phyloP scores from a whole-genome alignment of 345 rosid species.

The Acer campestre region DNA sequence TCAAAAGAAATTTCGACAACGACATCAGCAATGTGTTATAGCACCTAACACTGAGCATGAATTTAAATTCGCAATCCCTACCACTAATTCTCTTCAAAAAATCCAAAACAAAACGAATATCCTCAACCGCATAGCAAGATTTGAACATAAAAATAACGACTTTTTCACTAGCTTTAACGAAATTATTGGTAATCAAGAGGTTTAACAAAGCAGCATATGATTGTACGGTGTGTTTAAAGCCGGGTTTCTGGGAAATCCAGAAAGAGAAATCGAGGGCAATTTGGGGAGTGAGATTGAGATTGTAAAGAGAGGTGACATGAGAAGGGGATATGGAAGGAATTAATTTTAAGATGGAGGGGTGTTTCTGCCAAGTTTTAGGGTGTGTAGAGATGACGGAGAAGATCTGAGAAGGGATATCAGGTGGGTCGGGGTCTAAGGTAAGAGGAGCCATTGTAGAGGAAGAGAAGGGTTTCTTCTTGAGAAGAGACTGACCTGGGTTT shows the following conservation, averaged over 20 bases:
- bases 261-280: conserved; percentile 56
- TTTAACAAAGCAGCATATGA: conserved; percentile 50
- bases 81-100: conserved; percentile 44
- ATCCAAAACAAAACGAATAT: conserved; percentile 39
- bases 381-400: conserved; percentile 49
- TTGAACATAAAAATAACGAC: conserved; percentile 53
- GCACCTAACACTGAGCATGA: conserved; percentile 52
- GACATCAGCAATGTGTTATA: conserved; percentile 65
- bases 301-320: conserved; percentile 49
- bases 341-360: conserved; percentile 40
- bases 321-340: conserved; percentile 48
- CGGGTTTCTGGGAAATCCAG: conserved; percentile 47
- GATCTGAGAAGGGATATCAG: conserved; percentile 41
- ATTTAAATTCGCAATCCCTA: conserved; percentile 35
- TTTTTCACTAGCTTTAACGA: conserved; percentile 42
- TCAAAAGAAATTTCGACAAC: conserved; percentile 49
- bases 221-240: conserved; percentile 51
- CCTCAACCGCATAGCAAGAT: conserved; percentile 44
- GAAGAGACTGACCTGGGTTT: conserved; percentile 23
- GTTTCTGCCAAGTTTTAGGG: conserved; percentile 55
- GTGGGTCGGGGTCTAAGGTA: conserved; percentile 24
- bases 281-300: conserved; percentile 45
- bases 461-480: background rate
- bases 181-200: conserved; percentile 42
- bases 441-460: conserved; percentile 24